Conservation (phyloP, 257 asterid species). For the Ballota nigra region DNA sequence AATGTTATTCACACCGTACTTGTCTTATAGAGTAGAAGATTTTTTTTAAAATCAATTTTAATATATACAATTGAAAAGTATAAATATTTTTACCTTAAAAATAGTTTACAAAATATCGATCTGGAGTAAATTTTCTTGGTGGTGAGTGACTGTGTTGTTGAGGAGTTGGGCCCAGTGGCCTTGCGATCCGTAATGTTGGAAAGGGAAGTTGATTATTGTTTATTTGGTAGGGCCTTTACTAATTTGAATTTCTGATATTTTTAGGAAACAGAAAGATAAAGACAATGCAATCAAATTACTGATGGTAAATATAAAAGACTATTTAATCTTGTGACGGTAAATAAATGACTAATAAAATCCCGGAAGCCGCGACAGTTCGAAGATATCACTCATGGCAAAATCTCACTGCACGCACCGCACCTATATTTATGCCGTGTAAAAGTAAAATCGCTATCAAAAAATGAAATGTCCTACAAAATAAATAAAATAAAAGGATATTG, state of each 20-base stretch:
- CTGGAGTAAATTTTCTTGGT: not conserved
- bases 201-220: not conserved
- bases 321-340: not conserved
- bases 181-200: conserved; percentile 14
- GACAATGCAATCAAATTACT: not conserved
- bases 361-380: conserved; percentile 18
- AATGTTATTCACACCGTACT: too few species aligned
- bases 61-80: too few species aligned
- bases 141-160: conserved; percentile 20
- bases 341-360: not conserved
- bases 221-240: conserved; percentile 2
- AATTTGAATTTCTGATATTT: not conserved
- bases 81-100: too few species aligned
- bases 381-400: not conserved
- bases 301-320: conserved; percentile 14
- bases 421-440: too few species aligned
- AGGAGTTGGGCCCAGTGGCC: conserved; percentile 13
- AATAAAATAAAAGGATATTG: too few species aligned
- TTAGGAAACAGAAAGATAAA: not conserved
- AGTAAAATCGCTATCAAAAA: not conserved
- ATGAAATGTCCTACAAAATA: too few species aligned
- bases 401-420: conserved; percentile 24
- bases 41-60: too few species aligned
- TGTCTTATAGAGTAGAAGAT: too few species aligned
- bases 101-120: too few species aligned